Conservation (phyloP, 352 stramenopile species). For the Phytophthora idaei region DNA sequence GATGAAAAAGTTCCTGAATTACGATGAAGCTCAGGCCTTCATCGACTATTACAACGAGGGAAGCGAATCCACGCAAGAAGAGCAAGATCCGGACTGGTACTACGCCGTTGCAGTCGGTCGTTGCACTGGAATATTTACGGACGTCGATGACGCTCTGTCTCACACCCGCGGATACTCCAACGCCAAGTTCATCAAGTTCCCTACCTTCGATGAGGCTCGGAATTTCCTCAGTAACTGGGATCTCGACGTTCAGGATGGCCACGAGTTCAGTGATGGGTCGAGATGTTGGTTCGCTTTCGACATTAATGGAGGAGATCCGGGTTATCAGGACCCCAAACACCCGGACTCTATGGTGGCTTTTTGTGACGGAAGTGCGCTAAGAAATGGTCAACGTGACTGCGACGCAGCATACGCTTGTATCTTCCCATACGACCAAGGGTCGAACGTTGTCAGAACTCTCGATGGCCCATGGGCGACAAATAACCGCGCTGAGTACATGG, state of each 20-base stretch:
- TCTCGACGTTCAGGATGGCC: not conserved
- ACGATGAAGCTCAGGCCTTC: constrained; percentile 29
- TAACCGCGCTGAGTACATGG: not conserved
- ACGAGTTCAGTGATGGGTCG: not conserved
- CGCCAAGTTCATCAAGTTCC: not conserved
- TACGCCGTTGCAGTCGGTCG: not conserved
- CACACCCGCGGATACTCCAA: not conserved
- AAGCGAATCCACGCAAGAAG: no score
- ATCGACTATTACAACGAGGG: no score
- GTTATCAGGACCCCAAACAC: not conserved
- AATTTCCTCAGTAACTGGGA: not conserved
- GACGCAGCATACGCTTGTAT: not conserved
- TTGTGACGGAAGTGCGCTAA: not conserved
- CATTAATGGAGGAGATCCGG: not conserved
- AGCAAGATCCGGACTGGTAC: not conserved
- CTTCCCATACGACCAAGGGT: not conserved
- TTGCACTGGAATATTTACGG: not conserved
- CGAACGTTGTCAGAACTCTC: not conserved
- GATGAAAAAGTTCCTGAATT: constrained; percentile 62
- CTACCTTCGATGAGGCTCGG: not conserved
- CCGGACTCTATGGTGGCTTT: not conserved
- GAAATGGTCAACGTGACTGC: not conserved
- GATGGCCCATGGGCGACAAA: not conserved
- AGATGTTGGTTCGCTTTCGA: not conserved
- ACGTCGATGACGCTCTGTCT: not conserved